Percentiles rank a stretch among this genome's conserved stretches.
Conservation (phyloP, 495 filamentous ascomycete genomes). For the Xylaria intraflava region DNA sequence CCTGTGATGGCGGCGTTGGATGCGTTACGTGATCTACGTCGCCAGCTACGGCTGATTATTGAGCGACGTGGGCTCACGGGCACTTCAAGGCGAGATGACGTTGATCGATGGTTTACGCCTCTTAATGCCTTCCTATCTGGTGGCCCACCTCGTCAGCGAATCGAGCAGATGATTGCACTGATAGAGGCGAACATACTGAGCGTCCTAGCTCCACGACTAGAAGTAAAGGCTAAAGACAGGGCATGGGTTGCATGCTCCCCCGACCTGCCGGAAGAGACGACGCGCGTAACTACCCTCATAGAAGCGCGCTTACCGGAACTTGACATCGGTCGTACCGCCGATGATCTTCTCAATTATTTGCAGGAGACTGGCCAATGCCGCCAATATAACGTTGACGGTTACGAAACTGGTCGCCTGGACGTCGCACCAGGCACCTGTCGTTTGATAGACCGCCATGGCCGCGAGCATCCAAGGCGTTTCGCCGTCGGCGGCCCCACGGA, state of each 20-base stretch:
- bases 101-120: constrained; percentile 13
- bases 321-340: constrained; percentile 9
- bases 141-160: constrained; percentile 11
- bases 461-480: constrained; percentile 4
- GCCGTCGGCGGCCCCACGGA: constrained; percentile 11
- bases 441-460: not conserved
- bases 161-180: constrained; percentile 12
- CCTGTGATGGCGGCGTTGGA: constrained; percentile 16
- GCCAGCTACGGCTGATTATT: constrained; percentile 11
- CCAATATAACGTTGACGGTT: not conserved
- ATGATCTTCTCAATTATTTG: constrained; percentile 14
- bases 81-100: constrained; percentile 5
- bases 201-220: constrained; percentile 13
- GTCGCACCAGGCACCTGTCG: not conserved
- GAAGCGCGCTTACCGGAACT: constrained; percentile 19
- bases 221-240: constrained; percentile 9
- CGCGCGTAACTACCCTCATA: constrained; percentile 9
- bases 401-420: not conserved
- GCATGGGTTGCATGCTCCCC: constrained; percentile 14
- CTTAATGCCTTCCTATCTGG: constrained; percentile 11
- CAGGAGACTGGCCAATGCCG: constrained; percentile 17
- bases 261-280: not conserved
- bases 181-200: constrained; percentile 17
- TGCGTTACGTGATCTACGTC: constrained; percentile 19
- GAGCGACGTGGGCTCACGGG: constrained; percentile 9